These are phyloP conservation scores for Penicillium sp. DNA, from an alignment of 2,329 filamentous ascomycete species.

Conservation along the genomic window DNA sequence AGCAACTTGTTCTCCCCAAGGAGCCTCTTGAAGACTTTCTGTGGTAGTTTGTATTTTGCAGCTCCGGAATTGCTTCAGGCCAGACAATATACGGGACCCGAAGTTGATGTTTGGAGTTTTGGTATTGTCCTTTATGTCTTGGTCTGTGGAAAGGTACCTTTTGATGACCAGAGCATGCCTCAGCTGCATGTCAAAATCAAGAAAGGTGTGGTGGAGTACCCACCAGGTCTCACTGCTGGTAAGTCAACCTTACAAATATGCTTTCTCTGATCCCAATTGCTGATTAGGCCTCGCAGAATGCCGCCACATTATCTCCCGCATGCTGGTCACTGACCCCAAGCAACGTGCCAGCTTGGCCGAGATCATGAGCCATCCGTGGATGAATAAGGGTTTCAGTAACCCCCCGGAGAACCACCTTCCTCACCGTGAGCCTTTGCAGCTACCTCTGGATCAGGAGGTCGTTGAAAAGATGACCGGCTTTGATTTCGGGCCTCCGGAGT, in stretches of 20 bases:
- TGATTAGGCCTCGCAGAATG: conserved; percentile 65
- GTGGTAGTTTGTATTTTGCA: conserved; percentile 95
- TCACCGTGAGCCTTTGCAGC: conserved; percentile 73
- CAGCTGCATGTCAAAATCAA: conserved; percentile 98
- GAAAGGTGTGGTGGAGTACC: conserved; percentile 93
- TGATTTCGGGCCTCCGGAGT: conserved; percentile 86
- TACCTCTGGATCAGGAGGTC: conserved; percentile 79
- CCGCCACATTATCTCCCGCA: conserved; percentile 84
- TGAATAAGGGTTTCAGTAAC: conserved; percentile 82
- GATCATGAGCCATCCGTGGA: conserved; percentile 94
- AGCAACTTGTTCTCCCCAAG: conserved; percentile 92
- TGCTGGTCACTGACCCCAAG: conserved; percentile 92
- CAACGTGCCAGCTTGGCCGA: conserved; percentile 83
- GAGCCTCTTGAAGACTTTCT: conserved; percentile 89
- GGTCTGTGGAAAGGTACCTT: conserved; percentile 96
- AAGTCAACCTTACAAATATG: conserved; percentile 36
- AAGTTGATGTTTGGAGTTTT: conserved; percentile 98
- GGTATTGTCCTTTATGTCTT: conserved; percentile 96
- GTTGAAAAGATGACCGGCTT: conserved; percentile 96
- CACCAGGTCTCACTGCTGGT: conserved; percentile 88
- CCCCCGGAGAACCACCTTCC: conserved; percentile 89
- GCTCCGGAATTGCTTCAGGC: conserved; percentile 93
- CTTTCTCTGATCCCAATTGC: conserved; percentile 14
- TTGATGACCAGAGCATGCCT: conserved; percentile 99
- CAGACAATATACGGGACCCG: conserved; percentile 88